Percentiles rank a stretch among this genome's conserved stretches.
Conservation (phyloP, 306 rosid species). For the Sicyos edulis region DNA sequence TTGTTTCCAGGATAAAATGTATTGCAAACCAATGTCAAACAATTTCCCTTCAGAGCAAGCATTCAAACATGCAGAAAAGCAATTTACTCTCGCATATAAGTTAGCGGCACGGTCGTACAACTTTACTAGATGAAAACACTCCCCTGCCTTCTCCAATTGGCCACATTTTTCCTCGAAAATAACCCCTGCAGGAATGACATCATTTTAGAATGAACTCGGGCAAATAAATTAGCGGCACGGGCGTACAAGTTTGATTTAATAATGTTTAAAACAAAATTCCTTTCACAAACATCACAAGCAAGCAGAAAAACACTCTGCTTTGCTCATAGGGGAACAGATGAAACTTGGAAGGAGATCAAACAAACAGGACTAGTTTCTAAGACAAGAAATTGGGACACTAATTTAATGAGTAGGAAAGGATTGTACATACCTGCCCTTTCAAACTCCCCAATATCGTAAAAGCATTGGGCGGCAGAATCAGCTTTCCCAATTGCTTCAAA, state of each 20-base stretch:
- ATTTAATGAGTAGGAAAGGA: background rate
- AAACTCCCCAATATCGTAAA: constrained; percentile 53
- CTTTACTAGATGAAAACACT: constrained; percentile 52
- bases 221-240: no score
- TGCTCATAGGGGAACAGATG: no score
- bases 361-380: background rate
- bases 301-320: background rate
- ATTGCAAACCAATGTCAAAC: constrained; percentile 50
- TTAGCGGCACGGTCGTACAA: constrained; percentile 47
- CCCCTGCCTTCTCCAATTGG: constrained; percentile 51
- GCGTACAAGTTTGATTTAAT: no score
- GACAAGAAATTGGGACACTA: no score
- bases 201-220: no score
- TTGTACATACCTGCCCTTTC: constrained; percentile 56
- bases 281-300: background rate
- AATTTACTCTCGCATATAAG: constrained; percentile 51
- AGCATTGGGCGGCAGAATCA: constrained; percentile 62
- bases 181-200: constrained; percentile 33
- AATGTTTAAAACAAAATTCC: no score
- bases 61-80: constrained; percentile 44
- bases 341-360: constrained; percentile 3
- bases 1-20: constrained; percentile 56
- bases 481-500: constrained; percentile 56
- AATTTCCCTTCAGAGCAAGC: constrained; percentile 46
- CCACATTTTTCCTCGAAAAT: constrained; percentile 52